Base-by-base conservation (phyloP, 2,329 filamentous ascomycete species). In the Calonectria naviculata region DNA sequence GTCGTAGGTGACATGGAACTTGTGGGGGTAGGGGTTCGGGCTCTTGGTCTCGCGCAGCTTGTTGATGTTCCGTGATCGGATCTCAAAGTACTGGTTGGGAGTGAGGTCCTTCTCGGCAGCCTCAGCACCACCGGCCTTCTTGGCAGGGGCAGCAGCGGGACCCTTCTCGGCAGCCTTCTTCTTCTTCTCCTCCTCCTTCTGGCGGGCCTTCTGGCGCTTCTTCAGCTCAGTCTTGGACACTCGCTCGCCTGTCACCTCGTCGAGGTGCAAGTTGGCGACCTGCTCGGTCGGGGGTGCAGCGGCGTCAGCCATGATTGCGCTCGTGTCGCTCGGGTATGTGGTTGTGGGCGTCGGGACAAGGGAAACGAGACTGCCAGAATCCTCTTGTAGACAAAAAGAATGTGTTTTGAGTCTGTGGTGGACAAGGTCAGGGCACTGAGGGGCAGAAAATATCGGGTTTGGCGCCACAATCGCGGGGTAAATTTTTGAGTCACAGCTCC, bases 171-270 rank as follows among this genome's bases (percentile, higher is more conserved):
- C 93, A 31, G 92, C 93, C 89, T 95, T 96, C 86, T 95, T 92
- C 78, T 92, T 92, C 93, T 97, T 98, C 87, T 95, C 94, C 77
- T 93, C 93, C 72, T 97, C 95, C 84, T 90, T 92, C 84, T 96
- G 91, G 76, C 96, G 93, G 82, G 93, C 89, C 94, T 99, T 99
- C 87, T 95, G 91, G 80, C 96, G 92, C 88, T 94, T 96, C 94
- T 99, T 99, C 83, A 98, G 88, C 86, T 95, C 93, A 19, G 92
- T 91, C 91, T 95, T 95, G 86, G 93, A 95, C 72, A 93, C 83
- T 84, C 85, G 92, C 87, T 99, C 97, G 80, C 97, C 97, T 17
- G 97, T 98, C 74, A 95, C 94, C 81, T 97, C 94, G 84, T 99
- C 97, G 62, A 97, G 90, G 84, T 95, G 90, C 77, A 97, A 89